These are phyloP conservation scores for Cyclocybe cylindracea DNA, from an alignment of 768 basidiomycete species.

Conservation along the genomic window DNA sequence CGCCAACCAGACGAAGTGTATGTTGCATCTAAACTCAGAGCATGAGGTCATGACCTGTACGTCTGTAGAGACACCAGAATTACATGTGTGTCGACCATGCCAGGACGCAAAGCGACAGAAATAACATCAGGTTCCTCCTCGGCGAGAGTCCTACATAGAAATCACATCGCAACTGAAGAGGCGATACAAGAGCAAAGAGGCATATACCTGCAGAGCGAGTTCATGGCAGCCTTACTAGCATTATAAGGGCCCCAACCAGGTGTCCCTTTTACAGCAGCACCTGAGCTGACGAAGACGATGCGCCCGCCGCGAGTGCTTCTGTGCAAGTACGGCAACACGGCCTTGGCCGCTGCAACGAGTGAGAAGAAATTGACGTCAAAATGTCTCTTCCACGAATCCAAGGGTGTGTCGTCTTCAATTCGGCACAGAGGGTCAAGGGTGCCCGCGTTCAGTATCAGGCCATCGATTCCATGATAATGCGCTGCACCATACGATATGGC, in stretches of 20 bases:
- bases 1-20: slow-evolving; percentile 50
- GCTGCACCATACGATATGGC: slow-evolving; percentile 56
- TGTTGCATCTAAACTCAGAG: slow-evolving; percentile 69
- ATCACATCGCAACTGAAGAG: not conserved
- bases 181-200: not conserved
- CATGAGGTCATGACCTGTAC: too few species aligned
- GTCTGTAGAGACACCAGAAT: slow-evolving; percentile 22
- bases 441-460: slow-evolving; percentile 84
- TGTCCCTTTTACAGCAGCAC: slow-evolving; percentile 68
- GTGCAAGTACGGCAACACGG: slow-evolving; percentile 69
- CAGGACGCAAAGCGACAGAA: slow-evolving; percentile 81
- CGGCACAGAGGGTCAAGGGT: slow-evolving; percentile 68
- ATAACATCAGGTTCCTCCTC: slow-evolving; percentile 79
- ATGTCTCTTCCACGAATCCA: slow-evolving; percentile 65
- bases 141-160: slow-evolving; percentile 65
- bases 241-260: slow-evolving; percentile 83
- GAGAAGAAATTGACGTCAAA: slow-evolving; percentile 93
- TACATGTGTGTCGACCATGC: slow-evolving; percentile 83
- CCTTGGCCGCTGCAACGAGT: slow-evolving; percentile 67
- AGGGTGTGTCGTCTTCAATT: slow-evolving; percentile 48
- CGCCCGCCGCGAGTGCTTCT: slow-evolving; percentile 57
- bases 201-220: slow-evolving; percentile 73
- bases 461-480: slow-evolving; percentile 69
- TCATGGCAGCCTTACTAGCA: slow-evolving; percentile 88
- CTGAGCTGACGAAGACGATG: slow-evolving; percentile 85